Evolutionary conservation across 768 basidiomycete genomes (phyloP), one percentile per base, ranked within the genome.

Genomic region (Auriscalpium vulgare): DNA sequence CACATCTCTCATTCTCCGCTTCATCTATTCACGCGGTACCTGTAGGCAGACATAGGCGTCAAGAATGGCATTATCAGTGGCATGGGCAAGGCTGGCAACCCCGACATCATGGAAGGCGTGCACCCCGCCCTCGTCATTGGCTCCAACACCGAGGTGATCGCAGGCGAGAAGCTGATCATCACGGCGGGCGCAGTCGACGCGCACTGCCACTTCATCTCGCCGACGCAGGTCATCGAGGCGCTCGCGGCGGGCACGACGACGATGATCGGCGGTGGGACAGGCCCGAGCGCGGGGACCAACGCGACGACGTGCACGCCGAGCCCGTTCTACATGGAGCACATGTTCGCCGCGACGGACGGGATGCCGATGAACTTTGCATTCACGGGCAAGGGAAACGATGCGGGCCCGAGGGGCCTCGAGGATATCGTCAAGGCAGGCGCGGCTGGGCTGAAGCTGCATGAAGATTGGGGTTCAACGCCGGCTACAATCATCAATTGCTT

Each of bases 71-170:
- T 73, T 38, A 97, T 98, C 59, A 77, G 75, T 11, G 93, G 88
- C 0, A 87, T 98, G 51, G 97, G 95, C n/a, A 98, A 99, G 70
- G 91, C 93, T 9, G 97, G 97, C 1, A 99, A 98, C 69, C 94
- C 93, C 3, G 93, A 97, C 65, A 77, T 88, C 53, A 97, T 97
- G 92, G 82, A 83, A 10, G 77, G 78, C 40, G 87, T 97, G 34
- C 76, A 87, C 57, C 78, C 79, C 0, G 69, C 75, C 6, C 83
- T 98, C 65, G 66, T 91, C 59, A 80, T 98, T 51, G 95, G 95
- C 40, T 91, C 90, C 11, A 87, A 87, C 7, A 98, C 95, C 1
- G 97, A 98, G 69, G 92, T 90, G 56, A 88, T 99, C 59, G 95
- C 97, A 0, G 95, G 95, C 47, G 97, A 98, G 69, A 89, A 93